Conservation (phyloP, 2,329 filamentous ascomycete genomes). For the Sordariomycetes sp. region DNA sequence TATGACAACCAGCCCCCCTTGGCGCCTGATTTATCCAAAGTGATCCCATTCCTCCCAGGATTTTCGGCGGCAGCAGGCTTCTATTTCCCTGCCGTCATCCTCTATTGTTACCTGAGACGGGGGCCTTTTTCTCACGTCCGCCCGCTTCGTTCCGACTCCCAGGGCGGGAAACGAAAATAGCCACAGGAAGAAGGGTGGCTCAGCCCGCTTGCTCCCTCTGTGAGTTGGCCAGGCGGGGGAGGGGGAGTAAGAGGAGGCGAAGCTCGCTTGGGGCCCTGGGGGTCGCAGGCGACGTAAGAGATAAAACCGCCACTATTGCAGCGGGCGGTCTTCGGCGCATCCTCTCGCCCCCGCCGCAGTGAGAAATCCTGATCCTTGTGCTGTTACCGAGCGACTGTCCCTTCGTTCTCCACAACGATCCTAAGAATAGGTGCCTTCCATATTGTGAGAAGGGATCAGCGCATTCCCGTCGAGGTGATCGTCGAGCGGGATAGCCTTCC, state of each 20-base stretch:
- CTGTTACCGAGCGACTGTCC: no score
- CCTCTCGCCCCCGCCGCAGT: no score
- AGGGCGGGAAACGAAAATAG: not conserved
- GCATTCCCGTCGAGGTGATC: no score
- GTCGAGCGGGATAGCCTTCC: no score
- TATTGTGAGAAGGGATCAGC: no score
- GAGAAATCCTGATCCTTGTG: no score
- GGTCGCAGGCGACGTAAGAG: not conserved
- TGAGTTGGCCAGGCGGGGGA: no score
- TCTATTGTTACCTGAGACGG: not conserved
- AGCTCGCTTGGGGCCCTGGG: not conserved
- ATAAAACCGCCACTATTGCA: not conserved
- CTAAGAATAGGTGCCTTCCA: no score
- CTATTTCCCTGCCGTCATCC: not conserved
- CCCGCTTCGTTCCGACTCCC: not conserved
- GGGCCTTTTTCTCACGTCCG: not conserved
- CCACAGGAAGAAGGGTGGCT: not conserved
- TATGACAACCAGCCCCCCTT: no score
- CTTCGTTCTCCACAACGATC: no score
- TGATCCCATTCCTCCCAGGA: not conserved
- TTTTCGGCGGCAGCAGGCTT: not conserved
- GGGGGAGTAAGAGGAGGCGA: not conserved
- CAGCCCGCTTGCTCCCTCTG: no score
- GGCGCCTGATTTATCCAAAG: slow-evolving; percentile 5
- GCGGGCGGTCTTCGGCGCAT: no score